These are phyloP conservation scores for Phylloporus arenicola DNA, from an alignment of 768 basidiomycete species.

Conservation along the genomic window DNA sequence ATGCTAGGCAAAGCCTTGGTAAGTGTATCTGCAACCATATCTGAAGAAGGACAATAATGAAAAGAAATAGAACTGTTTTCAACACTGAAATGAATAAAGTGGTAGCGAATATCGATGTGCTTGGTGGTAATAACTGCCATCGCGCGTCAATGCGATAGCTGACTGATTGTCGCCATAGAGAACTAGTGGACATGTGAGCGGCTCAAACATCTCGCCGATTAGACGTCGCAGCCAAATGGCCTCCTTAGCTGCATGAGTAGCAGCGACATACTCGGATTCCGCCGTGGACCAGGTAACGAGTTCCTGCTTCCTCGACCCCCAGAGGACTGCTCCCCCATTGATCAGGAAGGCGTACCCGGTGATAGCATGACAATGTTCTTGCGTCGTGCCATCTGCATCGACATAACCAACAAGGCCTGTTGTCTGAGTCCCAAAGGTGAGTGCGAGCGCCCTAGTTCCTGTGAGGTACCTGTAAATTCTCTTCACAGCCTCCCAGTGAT, in stretches of 20 bases:
- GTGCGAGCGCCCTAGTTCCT: not conserved
- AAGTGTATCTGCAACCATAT: too few relatives aligned
- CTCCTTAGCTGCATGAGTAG: not conserved
- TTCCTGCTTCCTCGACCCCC: conserved; percentile 4
- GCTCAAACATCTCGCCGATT: not conserved
- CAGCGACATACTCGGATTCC: not conserved
- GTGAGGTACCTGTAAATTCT: conserved; percentile 13
- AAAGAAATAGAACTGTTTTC: too few relatives aligned
- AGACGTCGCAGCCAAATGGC: conserved; percentile 1
- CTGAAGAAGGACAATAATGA: too few relatives aligned
- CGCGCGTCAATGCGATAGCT: too few relatives aligned
- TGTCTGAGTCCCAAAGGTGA: not conserved
- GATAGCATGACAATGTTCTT: conserved; percentile 2
- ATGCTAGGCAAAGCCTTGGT: too few relatives aligned
- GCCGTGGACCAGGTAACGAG: not conserved
- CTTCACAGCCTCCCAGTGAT: not conserved
- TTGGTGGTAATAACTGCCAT: too few relatives aligned
- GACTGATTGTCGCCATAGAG: not conserved
- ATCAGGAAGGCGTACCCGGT: conserved; percentile 2
- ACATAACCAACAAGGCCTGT: not conserved
- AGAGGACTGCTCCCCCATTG: not conserved
- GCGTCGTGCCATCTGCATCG: not conserved
- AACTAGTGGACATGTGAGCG: not conserved
- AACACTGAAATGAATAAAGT: too few relatives aligned
- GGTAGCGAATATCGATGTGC: too few relatives aligned